Evolutionary conservation across 495 filamentous ascomycete genomes (phyloP).

Genomic region (Podospora sp.): DNA sequence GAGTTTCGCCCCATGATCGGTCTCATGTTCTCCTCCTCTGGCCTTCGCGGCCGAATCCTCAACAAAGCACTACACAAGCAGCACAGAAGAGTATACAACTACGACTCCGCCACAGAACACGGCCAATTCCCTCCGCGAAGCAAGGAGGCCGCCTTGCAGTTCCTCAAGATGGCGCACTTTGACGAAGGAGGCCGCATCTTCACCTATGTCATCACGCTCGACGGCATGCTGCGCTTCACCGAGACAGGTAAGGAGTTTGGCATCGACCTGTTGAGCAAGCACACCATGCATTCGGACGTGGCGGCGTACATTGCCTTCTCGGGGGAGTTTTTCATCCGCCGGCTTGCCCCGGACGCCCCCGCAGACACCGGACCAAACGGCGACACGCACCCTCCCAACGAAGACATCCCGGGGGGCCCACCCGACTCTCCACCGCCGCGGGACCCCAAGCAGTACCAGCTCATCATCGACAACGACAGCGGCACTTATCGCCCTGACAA

Average conservation of each 20-base stretch:
- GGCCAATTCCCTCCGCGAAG: conserved; percentile 56
- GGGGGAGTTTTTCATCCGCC: conserved; percentile 89
- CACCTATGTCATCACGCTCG: conserved; percentile 89
- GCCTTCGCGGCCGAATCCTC: conserved; percentile 74
- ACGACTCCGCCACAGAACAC: conserved; percentile 69
- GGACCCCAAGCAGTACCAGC: conserved; percentile 73
- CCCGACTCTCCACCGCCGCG: conserved; percentile 45
- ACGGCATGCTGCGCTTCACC: conserved; percentile 83
- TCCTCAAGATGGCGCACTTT: conserved; percentile 83
- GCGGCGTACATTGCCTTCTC: conserved; percentile 86
- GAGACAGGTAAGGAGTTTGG: conserved; percentile 95
- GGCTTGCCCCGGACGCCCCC: conserved; percentile 40
- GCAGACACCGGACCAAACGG: conserved; percentile 27
- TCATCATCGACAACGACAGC: conserved; percentile 92
- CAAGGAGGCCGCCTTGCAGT: conserved; percentile 69
- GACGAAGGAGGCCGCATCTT: conserved; percentile 84
- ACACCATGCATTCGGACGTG: conserved; percentile 93
- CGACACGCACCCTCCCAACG: conserved; percentile 26
- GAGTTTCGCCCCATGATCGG: conserved; percentile 91
- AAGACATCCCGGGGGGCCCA: conserved; percentile 39
- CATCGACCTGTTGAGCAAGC: conserved; percentile 87
- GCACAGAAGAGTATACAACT: conserved; percentile 86
- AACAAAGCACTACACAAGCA: conserved; percentile 88
- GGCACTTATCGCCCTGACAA: conserved; percentile 90
- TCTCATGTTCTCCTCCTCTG: conserved; percentile 78